A percentile compares a stretch with the other conserved stretches of the same genome.
phyloP scores from a whole-genome alignment of 805 yeast genomes.

The Zygosaccharomyces lentus region DNA sequence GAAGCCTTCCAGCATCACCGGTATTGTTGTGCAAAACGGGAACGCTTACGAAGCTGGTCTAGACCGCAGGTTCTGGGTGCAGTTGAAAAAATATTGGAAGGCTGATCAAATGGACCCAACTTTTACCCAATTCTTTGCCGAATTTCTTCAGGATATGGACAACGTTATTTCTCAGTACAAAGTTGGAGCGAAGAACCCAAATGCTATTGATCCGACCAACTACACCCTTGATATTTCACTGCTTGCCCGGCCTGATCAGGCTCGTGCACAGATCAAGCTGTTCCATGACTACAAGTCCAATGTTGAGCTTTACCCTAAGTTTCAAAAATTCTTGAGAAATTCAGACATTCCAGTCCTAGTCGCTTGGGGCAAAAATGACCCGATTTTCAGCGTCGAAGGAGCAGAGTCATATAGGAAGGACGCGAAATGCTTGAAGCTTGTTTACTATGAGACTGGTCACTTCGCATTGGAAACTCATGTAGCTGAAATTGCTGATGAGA shows the following conservation, averaged over 20 bases:
- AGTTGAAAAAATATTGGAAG: conserved; percentile 35
- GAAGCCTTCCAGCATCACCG: conserved; percentile 32
- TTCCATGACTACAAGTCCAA: conserved; percentile 38
- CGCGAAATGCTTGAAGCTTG: conserved; percentile 28
- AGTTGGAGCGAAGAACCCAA: background rate
- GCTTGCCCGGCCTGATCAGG: conserved; percentile 21
- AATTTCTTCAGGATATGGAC: conserved; percentile 19
- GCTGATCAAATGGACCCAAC: conserved; percentile 17
- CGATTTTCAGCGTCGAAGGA: conserved; percentile 36
- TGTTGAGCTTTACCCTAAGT: conserved; percentile 29
- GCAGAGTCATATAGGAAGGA: conserved; percentile 40
- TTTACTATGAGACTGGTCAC: conserved; percentile 37
- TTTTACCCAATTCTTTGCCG: conserved; percentile 13
- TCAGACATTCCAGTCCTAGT: conserved; percentile 22
- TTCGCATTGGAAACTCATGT: conserved; percentile 37
- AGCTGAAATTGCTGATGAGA: conserved; percentile 32
- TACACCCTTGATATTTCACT: background rate
- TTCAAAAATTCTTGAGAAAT: conserved; percentile 9
- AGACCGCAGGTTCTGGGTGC: conserved; percentile 38
- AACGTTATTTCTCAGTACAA: conserved; percentile 25
- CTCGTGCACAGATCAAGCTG: conserved; percentile 34
- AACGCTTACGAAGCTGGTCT: conserved; percentile 44
- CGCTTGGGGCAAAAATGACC: conserved; percentile 42
- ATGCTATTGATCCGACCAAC: no score
- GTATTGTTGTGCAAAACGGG: conserved; percentile 41